Base-by-base conservation (phyloP, 495 filamentous ascomycete genomes). In the Neurospora sp. region DNA sequence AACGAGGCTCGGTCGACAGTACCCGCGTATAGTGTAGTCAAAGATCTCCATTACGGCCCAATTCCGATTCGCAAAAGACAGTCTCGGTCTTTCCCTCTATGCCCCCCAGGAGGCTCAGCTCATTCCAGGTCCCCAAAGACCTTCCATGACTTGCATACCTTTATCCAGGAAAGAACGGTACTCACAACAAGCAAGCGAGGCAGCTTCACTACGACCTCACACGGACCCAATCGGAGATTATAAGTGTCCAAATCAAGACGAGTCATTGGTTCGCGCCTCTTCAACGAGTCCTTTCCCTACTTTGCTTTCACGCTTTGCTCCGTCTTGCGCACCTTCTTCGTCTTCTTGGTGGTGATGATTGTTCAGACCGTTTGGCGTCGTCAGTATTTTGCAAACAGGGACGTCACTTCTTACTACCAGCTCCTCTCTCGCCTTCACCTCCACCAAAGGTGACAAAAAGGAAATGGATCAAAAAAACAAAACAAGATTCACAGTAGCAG, bases 161-260 rank as follows among this genome's bases (percentile, higher is more conserved):
- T n/a, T n/a, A 27, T 27, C 27, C 27, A 27, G 27, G 27, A 27
- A 27, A 27, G 27, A 27, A 27, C 27, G 27, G 27, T 27, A 27
- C 27, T 27, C 27, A 27, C 27, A 27, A 2, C 27, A 27, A 27
- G n/a, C n/a, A n/a, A n/a, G n/a, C n/a, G 27, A 27, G 27, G 27
- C 27, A 27, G 27, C 27, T 27, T 27, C 27, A 27, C 27, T 27
- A 27, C 27, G 27, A 27, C 27, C 27, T 27, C 27, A 27, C 27
- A 27, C 27, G 27, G 27, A 27, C 27, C 27, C 27, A 27, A n/a
- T n/a, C n/a, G n/a, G 27, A 77, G 70, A 75, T 75, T n/a, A n/a
- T 75, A 75, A 73, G 16, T 31, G 23, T 31, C 23, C 23, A 27
- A 31, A 31, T 62, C 12, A 27, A 16, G 54, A 62, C 54, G 6